Conservation (phyloP, 2,329 filamentous ascomycete species). For the Hypoxylon sp. region DNA sequence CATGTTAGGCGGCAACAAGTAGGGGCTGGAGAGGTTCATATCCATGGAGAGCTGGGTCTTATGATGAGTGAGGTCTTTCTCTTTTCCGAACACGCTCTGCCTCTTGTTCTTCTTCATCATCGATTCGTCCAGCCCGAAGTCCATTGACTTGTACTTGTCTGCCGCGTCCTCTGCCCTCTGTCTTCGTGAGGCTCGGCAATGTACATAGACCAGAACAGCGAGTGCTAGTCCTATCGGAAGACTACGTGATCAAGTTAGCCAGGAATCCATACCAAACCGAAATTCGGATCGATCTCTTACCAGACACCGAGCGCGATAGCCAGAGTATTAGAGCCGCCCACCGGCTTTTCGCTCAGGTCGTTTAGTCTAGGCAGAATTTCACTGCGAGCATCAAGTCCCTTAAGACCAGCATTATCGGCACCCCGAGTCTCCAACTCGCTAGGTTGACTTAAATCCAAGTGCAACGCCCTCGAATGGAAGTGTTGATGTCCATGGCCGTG, state of each 20-base stretch:
- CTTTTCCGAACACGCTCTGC: conserved; percentile 60
- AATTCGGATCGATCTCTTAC: conserved; percentile 61
- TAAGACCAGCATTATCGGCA: conserved; percentile 8
- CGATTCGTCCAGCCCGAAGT: conserved; percentile 79
- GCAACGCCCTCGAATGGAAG: conserved; percentile 33
- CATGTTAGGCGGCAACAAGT: conserved; percentile 86
- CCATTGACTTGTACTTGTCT: conserved; percentile 88
- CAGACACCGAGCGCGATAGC: conserved; percentile 73
- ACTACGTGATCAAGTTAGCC: conserved; percentile 55
- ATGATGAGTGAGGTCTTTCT: conserved; percentile 59
- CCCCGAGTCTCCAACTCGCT: conserved; percentile 24
- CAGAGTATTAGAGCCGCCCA: conserved; percentile 63
- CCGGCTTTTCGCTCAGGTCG: conserved; percentile 67
- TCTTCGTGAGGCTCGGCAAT: conserved; percentile 78
- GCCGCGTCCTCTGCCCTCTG: conserved; percentile 79
- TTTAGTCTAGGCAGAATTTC: conserved; percentile 38
- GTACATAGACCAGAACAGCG: conserved; percentile 75
- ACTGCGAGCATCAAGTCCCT: conserved; percentile 19
- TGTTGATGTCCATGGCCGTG: conserved; percentile 40
- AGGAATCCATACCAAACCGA: not conserved
- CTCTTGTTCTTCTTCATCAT: conserved; percentile 52
- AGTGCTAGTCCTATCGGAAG: conserved; percentile 76
- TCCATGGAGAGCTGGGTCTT: conserved; percentile 71
- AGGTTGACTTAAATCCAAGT: conserved; percentile 22
- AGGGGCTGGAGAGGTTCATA: conserved; percentile 82